Evolutionary conservation across 2,329 filamentous ascomycete genomes (phyloP), one percentile per base, ranked within the genome.

Genomic region (Peltaster fructicola): DNA sequence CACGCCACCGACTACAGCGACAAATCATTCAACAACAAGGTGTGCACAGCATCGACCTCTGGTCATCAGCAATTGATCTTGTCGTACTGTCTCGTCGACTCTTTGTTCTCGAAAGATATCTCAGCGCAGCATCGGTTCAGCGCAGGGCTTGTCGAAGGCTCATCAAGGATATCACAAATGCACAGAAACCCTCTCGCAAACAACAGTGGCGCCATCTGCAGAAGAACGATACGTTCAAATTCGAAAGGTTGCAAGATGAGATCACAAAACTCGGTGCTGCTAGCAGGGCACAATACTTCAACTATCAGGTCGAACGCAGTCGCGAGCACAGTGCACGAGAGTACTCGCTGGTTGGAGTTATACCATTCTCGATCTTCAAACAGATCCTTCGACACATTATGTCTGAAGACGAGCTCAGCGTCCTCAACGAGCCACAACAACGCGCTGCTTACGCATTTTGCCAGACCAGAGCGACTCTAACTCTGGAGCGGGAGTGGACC

Each of bases 1-100:
- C 42, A 5, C 41, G 52, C n/a, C 53, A 44, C 32, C 51, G 47
- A 27, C 40, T 56, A 9, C 51, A 57, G 36, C 45, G 52, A 9
- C 43, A 45, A 9, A 40, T 44, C 20, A 48, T 57, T 20, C 44
- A 45, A 15, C 34, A 46, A 7, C 21, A 36, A 15, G 46, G 47
- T 12, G 36, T 37, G 9, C 26, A 31, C 10, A 42, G 39, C 16
- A 45, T 50, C 8, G 44, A 53, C 18, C 38, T 57, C 4, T 57
- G 53, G 53, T 35, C 33, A 8, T 39, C 45, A 15, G 45, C 47
- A 5, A 31, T 56, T 4, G 35, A 34, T 22, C 34, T 50, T 17
- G 38, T 53, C 8, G 31, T 33, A 8, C 30, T 36, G 3, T 40
- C 49, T 6, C 42, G 51, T 12, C 24, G 29, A 6, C 17, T 30